Percentiles rank a stretch among this genome's conserved stretches.
These are phyloP conservation scores for Diaporthe humulicola DNA, from an alignment of 2,329 filamentous ascomycete species.

Conservation along the genomic window DNA sequence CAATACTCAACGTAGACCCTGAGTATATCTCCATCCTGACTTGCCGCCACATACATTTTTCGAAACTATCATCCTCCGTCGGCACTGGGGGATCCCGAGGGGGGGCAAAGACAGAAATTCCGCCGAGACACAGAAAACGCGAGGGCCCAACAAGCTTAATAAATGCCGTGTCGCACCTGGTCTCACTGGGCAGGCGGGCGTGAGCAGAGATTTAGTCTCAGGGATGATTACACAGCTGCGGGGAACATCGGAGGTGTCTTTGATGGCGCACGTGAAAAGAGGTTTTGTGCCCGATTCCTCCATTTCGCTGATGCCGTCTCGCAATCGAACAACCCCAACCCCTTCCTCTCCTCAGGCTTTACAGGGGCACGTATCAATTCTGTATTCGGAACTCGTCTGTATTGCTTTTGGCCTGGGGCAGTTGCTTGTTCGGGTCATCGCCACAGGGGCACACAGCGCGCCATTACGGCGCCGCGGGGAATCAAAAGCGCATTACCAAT, in stretches of 20 bases:
- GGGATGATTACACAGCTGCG: slow-evolving; percentile 21
- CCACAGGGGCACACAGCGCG: background rate
- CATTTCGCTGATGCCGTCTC: background rate
- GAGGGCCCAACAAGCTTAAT: slow-evolving; percentile 25
- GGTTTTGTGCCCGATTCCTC: slow-evolving; percentile 7
- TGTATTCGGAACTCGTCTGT: background rate
- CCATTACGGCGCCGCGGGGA: background rate
- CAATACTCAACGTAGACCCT: background rate
- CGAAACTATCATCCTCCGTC: background rate
- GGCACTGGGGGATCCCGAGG: background rate
- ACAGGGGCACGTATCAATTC: background rate
- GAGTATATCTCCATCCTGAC: background rate
- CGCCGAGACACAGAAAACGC: slow-evolving; percentile 18
- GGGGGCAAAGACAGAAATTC: slow-evolving; percentile 1
- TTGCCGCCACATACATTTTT: background rate
- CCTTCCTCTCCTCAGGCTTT: background rate
- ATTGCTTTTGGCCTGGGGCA: background rate
- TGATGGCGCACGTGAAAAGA: slow-evolving; percentile 24
- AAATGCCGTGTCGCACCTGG: slow-evolving; percentile 26
- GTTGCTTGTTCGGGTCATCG: background rate
- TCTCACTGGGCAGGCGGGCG: slow-evolving; percentile 7
- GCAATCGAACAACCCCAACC: background rate
- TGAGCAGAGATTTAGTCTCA: background rate
- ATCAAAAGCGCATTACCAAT: background rate
- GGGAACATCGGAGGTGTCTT: slow-evolving; percentile 21